A percentile compares a stretch with the other conserved stretches of the same genome.
Evolutionary conservation across 2,329 filamentous ascomycete genomes (phyloP).

Genomic region (Coleophoma eucalyptorum): DNA sequence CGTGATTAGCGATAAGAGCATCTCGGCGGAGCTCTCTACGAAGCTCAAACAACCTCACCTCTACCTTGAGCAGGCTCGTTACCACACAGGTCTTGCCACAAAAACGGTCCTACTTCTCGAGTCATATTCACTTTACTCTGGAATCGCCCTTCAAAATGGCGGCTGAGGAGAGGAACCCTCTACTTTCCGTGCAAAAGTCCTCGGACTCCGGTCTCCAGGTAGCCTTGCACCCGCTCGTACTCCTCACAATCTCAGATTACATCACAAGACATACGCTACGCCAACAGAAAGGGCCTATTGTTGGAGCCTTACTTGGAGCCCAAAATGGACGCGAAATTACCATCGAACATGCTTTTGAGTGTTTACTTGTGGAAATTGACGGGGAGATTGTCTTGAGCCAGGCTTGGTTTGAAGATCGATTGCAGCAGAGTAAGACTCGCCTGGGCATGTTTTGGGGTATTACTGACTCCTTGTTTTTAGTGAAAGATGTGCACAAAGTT

Average conservation of each 20-base stretch:
- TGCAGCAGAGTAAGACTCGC: constrained; percentile 73
- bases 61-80: too few species aligned
- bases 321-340: constrained; percentile 89
- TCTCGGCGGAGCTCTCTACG: too few species aligned
- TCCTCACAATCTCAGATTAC: constrained; percentile 95
- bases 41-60: too few species aligned
- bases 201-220: constrained; percentile 67
- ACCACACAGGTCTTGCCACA: background rate
- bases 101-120: constrained; percentile 4
- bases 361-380: constrained; percentile 47
- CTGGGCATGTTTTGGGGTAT: background rate
- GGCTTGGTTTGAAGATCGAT: constrained; percentile 69
- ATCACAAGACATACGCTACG: constrained; percentile 87
- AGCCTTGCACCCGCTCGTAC: constrained; percentile 86
- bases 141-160: constrained; percentile 38
- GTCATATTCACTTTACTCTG: background rate
- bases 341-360: constrained; percentile 90
- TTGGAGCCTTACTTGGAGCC: constrained; percentile 86
- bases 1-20: too few species aligned
- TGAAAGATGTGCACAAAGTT: constrained; percentile 83
- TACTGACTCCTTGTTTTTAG: constrained; percentile 38
- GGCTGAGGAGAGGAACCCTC: constrained; percentile 42
- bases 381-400: constrained; percentile 61
- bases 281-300: constrained; percentile 68
- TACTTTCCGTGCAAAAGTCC: constrained; percentile 63